Conservation (phyloP, 23 red algal species). For the Gracilaria domingensis region DNA sequence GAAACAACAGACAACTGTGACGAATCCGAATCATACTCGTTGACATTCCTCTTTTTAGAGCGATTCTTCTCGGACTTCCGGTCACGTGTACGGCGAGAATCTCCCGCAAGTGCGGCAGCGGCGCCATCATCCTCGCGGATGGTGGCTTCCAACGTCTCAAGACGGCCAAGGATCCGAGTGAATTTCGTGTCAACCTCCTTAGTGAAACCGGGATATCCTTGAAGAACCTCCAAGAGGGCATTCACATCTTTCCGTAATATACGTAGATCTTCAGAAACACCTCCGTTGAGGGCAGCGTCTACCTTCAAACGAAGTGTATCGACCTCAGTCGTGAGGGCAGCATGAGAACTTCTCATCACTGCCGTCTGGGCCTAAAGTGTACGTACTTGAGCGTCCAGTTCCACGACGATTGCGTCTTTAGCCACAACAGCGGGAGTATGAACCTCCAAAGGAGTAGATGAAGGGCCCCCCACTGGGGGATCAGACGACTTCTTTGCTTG, state of each 20-base stretch:
- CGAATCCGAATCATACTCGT: conserved; percentile 8
- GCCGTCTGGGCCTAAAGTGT: neutral
- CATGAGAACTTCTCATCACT: neutral
- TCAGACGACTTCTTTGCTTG: neutral
- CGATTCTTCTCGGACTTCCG: conserved; percentile 11
- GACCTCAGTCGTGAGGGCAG: conserved; percentile 4
- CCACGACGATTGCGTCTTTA: neutral
- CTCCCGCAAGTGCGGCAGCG: neutral
- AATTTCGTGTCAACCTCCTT: neutral
- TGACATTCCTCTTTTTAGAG: neutral
- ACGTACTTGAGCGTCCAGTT: neutral
- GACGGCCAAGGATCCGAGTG: neutral
- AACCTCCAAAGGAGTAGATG: neutral
- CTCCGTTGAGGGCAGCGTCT: conserved; percentile 1
- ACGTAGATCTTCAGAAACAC: conserved; percentile 7
- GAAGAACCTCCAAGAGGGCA: neutral
- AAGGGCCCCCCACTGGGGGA: neutral
- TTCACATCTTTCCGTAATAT: conserved; percentile 11
- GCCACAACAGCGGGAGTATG: neutral
- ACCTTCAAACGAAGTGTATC: conserved; percentile 11
- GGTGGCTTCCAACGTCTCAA: too few relatives aligned
- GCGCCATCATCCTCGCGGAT: too few relatives aligned
- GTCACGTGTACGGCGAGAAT: neutral
- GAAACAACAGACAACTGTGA: neutral
- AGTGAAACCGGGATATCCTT: neutral